Evolutionary conservation across 2,329 filamentous ascomycete species (phyloP), one percentile per base, ranked within the genome.

Genomic region (Emergomyces africanus): DNA sequence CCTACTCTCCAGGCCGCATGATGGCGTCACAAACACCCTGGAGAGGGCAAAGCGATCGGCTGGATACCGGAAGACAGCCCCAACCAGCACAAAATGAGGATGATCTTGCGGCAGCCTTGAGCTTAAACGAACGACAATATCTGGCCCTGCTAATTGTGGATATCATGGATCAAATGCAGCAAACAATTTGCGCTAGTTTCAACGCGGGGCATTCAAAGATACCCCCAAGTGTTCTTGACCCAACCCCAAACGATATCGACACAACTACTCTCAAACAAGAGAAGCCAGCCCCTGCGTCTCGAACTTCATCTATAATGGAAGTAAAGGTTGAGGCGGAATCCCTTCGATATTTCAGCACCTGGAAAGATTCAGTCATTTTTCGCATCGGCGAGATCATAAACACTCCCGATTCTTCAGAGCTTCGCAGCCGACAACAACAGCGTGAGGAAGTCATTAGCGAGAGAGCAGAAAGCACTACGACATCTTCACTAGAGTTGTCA

Each of bases 311-410:
- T 60, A 42, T 64, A 65, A 61, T 62, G 69, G 61, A 69, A 65
- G 65, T 73, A 90, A 66, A 90, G 85, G 74, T 83, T 5, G 68
- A 70, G 59, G 61, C 81, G 62, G 84, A 87, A 58, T 81, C 85
- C 1, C 70, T 95, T 5, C 75, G 79, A 6, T 84, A 86, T 68
- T 95, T 92, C 69, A 84, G 87, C 60, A 86, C 89, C 63, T 97
- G 92, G 92, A 83, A 89, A 66, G 79, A 83, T 5, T 77, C 78
- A 14, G 82, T 96, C 10, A 75, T 89, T 46, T 79, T 83, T 59
- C 82, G 90, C 15, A 76, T 95, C 28, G 82, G 84, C 20, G 86
- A 94, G 64, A 81, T 90, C 41, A 79, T 90, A 20, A 79, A 80
- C 48, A 68, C 30, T 15, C 46, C 57, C n/a, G 44, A 50, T 53